Percentiles rank a stretch among this genome's conserved stretches.
These are phyloP conservation scores for Bretziella fagacearum DNA, from an alignment of 2,329 filamentous ascomycete genomes.

Conservation along the genomic window DNA sequence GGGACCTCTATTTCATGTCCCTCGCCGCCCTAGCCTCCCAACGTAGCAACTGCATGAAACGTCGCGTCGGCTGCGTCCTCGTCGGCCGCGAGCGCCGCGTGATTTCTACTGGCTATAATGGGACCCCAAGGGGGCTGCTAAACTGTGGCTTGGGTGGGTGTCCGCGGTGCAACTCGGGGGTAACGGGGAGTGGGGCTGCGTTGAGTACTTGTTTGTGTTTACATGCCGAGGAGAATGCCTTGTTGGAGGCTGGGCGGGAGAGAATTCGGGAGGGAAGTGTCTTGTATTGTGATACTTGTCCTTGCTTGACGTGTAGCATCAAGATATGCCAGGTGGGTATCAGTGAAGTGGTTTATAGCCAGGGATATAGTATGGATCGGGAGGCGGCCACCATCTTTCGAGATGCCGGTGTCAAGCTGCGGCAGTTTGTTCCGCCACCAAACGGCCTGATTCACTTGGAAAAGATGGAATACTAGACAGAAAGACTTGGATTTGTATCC, in stretches of 20 bases:
- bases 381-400: conserved; percentile 68
- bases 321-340: conserved; percentile 98
- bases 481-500: too few species aligned
- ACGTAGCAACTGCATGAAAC: conserved; percentile 95
- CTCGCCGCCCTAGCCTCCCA: conserved; percentile 82
- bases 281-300: conserved; percentile 91
- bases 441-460: conserved; percentile 49
- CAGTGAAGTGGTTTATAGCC: conserved; percentile 83
- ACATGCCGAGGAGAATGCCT: conserved; percentile 95
- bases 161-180: conserved; percentile 63
- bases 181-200: conserved; percentile 45
- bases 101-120: conserved; percentile 92
- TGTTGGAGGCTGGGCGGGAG: conserved; percentile 85
- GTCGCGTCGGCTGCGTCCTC: conserved; percentile 84
- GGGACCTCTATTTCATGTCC: conserved; percentile 98
- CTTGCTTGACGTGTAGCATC: conserved; percentile 92
- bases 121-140: conserved; percentile 71
- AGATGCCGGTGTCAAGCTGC: conserved; percentile 65
- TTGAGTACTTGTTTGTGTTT: conserved; percentile 84
- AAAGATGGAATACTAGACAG: conserved; percentile 26
- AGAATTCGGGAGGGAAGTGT: conserved; percentile 67
- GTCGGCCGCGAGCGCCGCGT: conserved; percentile 67
- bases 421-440: conserved; percentile 57
- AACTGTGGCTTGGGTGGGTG: conserved; percentile 95
- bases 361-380: conserved; percentile 86